These are phyloP conservation scores for Solanum sejunctum DNA, from an alignment of 257 asterid species.

Conservation along the genomic window DNA sequence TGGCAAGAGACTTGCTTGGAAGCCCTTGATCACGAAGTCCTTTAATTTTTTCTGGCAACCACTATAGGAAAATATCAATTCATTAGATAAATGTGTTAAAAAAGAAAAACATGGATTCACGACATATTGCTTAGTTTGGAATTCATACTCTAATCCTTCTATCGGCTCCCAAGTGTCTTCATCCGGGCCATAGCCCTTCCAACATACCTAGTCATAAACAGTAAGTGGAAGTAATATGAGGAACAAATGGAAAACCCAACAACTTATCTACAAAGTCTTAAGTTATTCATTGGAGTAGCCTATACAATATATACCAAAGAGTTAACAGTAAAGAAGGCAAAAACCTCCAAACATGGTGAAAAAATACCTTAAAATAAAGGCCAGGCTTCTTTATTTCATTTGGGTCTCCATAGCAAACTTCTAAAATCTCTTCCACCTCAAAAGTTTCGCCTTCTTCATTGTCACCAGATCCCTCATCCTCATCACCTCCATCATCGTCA, in stretches of 20 bases:
- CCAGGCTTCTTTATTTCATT: constrained; percentile 3
- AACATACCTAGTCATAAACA: constrained; percentile 31
- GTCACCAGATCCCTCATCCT: constrained; percentile 12
- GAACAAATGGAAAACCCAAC: neutral
- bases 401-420: constrained; percentile 54
- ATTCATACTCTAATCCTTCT: constrained; percentile 48
- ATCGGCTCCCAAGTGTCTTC: constrained; percentile 83
- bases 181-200: constrained; percentile 71
- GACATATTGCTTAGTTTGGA: neutral
- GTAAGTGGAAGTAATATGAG: neutral
- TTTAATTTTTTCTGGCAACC: constrained; percentile 49
- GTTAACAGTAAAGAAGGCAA: neutral
- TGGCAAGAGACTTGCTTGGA: constrained; percentile 44
- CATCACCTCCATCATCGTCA: neutral
- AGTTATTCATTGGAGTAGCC: neutral
- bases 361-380: constrained; percentile 55
- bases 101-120: neutral
- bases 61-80: constrained; percentile 15
- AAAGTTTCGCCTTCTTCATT: constrained; percentile 27
- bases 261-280: neutral
- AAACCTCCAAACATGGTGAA: neutral
- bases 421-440: constrained; percentile 47
- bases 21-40: constrained; percentile 38
- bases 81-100: neutral
- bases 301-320: neutral